These are phyloP conservation scores for Annona cherimola DNA, from an alignment of 164 flowering plant genomes.

Conservation along the genomic window DNA sequence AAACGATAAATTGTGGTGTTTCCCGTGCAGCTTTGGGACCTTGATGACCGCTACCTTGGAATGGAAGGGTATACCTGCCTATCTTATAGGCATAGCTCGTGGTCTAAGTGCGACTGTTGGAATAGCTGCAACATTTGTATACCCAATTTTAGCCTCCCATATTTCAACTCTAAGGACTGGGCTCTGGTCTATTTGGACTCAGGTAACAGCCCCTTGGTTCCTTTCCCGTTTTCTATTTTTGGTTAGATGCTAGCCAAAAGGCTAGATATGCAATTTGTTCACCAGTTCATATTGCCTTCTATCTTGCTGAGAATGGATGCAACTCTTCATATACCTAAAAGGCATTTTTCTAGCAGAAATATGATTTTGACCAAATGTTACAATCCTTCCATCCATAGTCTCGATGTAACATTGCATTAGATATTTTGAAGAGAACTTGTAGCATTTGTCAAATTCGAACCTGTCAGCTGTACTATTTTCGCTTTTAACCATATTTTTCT, in stretches of 20 bases:
- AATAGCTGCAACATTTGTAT: constrained; percentile 64
- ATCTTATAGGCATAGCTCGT: constrained; percentile 66
- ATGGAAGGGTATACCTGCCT: constrained; percentile 82
- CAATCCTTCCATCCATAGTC: no score
- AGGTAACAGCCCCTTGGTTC: constrained; percentile 39
- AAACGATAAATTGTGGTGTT: neutral
- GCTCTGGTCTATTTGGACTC: constrained; percentile 94
- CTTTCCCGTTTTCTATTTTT: no score
- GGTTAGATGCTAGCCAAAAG: neutral
- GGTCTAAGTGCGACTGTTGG: constrained; percentile 79
- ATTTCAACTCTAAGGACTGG: constrained; percentile 71
- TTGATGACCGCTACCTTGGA: constrained; percentile 84
- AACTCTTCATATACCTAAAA: neutral
- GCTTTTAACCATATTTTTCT: no score
- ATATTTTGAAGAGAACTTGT: no score
- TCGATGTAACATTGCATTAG: no score
- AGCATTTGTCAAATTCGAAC: no score
- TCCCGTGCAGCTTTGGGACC: constrained; percentile 71
- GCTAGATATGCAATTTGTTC: neutral
- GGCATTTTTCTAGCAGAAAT: no score
- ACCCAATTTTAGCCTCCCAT: constrained; percentile 61
- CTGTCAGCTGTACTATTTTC: no score
- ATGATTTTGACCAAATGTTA: no score
- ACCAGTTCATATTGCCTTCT: neutral
- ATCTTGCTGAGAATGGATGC: neutral